These are phyloP conservation scores for Suillus variegatus DNA, from an alignment of 768 basidiomycete genomes.

Conservation along the genomic window DNA sequence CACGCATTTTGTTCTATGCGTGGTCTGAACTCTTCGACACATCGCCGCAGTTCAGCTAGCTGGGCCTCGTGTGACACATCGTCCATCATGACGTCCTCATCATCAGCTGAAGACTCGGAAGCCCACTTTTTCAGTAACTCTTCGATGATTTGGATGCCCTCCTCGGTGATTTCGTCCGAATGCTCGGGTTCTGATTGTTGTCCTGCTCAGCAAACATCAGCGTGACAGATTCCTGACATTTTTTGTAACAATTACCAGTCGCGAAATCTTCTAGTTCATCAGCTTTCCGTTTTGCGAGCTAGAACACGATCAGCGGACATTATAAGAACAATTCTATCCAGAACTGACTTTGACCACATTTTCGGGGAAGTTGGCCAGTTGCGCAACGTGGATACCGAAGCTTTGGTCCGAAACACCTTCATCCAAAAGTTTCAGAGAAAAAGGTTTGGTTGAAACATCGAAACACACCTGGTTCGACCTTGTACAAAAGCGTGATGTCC, in stretches of 20 bases:
- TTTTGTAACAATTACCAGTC: slow-evolving; percentile 36
- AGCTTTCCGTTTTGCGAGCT: slow-evolving; percentile 92
- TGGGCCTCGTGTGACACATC: slow-evolving; percentile 43
- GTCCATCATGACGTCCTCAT: slow-evolving; percentile 51
- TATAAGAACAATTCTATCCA: background rate
- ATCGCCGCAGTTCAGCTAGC: slow-evolving; percentile 52
- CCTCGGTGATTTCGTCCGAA: slow-evolving; percentile 62
- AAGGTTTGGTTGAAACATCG: background rate
- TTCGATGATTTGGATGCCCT: slow-evolving; percentile 81
- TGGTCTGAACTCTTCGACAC: slow-evolving; percentile 64
- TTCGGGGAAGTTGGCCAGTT: slow-evolving; percentile 97
- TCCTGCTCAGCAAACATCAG: slow-evolving; percentile 13
- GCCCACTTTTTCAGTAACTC: slow-evolving; percentile 75
- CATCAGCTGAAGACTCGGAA: slow-evolving; percentile 33
- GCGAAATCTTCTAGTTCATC: slow-evolving; percentile 90
- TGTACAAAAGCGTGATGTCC: slow-evolving; percentile 82
- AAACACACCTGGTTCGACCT: slow-evolving; percentile 71
- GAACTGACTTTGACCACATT: slow-evolving; percentile 78
- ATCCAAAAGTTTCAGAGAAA: slow-evolving; percentile 2
- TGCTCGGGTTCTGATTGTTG: slow-evolving; percentile 43
- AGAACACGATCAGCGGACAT: slow-evolving; percentile 6
- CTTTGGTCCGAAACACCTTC: slow-evolving; percentile 93
- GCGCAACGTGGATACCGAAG: slow-evolving; percentile 97
- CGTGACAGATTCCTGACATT: background rate
- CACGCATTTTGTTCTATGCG: slow-evolving; percentile 79